These are phyloP conservation scores for Penicillium sp. DNA, from an alignment of 2,329 filamentous ascomycete genomes.

Conservation along the genomic window DNA sequence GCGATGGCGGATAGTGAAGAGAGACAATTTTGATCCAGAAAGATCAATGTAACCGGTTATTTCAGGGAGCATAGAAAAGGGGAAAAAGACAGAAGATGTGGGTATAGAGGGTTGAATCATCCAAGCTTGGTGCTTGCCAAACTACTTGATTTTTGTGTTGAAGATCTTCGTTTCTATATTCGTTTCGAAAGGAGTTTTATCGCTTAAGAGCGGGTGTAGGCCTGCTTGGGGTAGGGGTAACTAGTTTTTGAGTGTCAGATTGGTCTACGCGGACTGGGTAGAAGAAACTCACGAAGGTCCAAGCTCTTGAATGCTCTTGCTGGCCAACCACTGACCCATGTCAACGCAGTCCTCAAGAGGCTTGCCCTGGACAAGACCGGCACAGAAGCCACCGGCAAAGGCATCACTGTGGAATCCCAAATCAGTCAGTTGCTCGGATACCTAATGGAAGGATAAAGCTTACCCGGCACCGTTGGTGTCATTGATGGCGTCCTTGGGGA, in stretches of 20 bases:
- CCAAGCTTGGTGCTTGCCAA: constrained; percentile 19
- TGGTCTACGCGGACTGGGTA: background rate
- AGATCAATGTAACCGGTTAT: constrained; percentile 11
- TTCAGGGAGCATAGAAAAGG: constrained; percentile 5
- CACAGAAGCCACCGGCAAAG: constrained; percentile 89
- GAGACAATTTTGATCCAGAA: constrained; percentile 1
- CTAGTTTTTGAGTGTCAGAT: constrained; percentile 43
- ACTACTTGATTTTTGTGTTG: constrained; percentile 18
- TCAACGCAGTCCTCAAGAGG: constrained; percentile 71
- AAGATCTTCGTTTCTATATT: constrained; percentile 21
- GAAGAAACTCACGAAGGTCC: constrained; percentile 77
- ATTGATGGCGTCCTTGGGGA: constrained; percentile 72
- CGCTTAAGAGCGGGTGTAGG: constrained; percentile 50
- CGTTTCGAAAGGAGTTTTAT: constrained; percentile 6
- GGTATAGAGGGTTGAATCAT: constrained; percentile 44
- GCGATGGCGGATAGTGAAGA: constrained; percentile 15
- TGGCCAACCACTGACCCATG: constrained; percentile 94
- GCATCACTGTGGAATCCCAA: constrained; percentile 61
- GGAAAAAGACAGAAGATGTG: constrained; percentile 20
- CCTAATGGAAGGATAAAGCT: constrained; percentile 20
- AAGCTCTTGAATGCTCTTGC: constrained; percentile 87
- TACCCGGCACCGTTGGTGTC: constrained; percentile 91
- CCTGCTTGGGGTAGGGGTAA: constrained; percentile 77
- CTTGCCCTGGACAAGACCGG: constrained; percentile 82
- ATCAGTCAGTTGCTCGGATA: constrained; percentile 11